These are phyloP conservation scores for Rhizopogon vesiculosus DNA, from an alignment of 768 basidiomycete species.

Conservation along the genomic window DNA sequence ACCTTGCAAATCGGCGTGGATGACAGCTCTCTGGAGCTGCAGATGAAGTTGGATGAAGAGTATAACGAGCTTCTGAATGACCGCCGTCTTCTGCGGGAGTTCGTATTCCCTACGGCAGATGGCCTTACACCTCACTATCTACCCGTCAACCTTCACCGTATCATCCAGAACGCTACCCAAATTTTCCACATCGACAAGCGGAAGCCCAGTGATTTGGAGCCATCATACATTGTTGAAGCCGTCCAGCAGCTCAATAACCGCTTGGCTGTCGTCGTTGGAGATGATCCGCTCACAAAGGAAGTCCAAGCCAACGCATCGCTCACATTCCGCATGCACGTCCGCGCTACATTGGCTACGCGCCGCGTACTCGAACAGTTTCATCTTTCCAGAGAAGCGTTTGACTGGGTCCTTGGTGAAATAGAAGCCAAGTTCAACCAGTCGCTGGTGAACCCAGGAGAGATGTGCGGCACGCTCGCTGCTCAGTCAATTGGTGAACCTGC, in stretches of 20 bases:
- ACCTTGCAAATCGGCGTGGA: conserved; percentile 86
- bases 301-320: conserved; percentile 88
- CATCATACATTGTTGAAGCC: conserved; percentile 77
- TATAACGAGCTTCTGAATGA: conserved; percentile 63
- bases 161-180: conserved; percentile 91
- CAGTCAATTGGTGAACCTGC: conserved; percentile 99
- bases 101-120: conserved; percentile 78
- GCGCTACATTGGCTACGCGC: conserved; percentile 82
- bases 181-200: conserved; percentile 97
- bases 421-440: conserved; percentile 96
- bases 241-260: conserved; percentile 72
- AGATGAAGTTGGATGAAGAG: conserved; percentile 80
- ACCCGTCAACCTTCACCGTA: conserved; percentile 93
- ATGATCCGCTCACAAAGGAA: conserved; percentile 67
- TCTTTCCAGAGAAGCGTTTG: conserved; percentile 89
- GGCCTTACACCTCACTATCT: conserved; percentile 76
- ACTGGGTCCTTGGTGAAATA: conserved; percentile 95
- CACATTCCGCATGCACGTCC: conserved; percentile 90
- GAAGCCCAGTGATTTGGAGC: conserved; percentile 90
- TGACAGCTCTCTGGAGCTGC: conserved; percentile 77
- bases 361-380: conserved; percentile 87
- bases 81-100: conserved; percentile 70
- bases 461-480: conserved; percentile 97
- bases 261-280: conserved; percentile 84
- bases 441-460: conserved; percentile 90